Base-by-base conservation (phyloP, 352 stramenopile species). In the Globisporangium sylvaticum region DNA sequence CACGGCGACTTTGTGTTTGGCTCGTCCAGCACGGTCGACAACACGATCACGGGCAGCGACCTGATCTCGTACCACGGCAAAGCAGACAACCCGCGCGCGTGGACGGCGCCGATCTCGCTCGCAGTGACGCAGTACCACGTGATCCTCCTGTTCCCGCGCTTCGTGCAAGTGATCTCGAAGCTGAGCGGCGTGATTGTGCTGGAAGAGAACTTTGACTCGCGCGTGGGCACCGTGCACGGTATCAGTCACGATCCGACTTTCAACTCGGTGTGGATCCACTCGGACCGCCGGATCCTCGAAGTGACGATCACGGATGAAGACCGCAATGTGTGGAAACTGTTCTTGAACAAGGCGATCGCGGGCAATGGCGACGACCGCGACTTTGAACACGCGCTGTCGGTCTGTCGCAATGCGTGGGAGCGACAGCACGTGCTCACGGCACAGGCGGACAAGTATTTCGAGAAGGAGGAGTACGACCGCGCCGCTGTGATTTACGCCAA, bases 61-160 rank as follows among this genome's bases (percentile, higher is more conserved):
- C 53, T 95, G 48, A 71, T 95, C 32, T 80, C 77, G 50, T 96
- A 92, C 59, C 87, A 84, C 3, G 77, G 82, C 22, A 89, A 92
- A 54, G 59, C 74, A 4, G 78, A 89, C 25, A 79, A 87, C 46
- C 72, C 76, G 20, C 73, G 77, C 20, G 73, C 77, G 48, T 91
- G 80, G 73, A 84, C 72, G 1, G 70, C 88, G 15, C 93, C 93
- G 12, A 79, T 97, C 25, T 84, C 91, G 12, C 84, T 97, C 46
- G 88, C 86, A 4, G 83, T 97, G 22, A 97, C 91, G 9, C 88
- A 96, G 70, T 98, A 97, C 69, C 94, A 98, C 77, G 90, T 97
- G 20, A 83, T 98, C 65, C 67, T 97, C 53, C 67, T 98, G 8
- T 98, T 92, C 62, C 84, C 77, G 25, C 79, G 83, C 14, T 85